A percentile compares a stretch with the other conserved stretches of the same genome.
phyloP scores from a whole-genome alignment of 192 early-diverging fungal species.

The Coemansia sp. region DNA sequence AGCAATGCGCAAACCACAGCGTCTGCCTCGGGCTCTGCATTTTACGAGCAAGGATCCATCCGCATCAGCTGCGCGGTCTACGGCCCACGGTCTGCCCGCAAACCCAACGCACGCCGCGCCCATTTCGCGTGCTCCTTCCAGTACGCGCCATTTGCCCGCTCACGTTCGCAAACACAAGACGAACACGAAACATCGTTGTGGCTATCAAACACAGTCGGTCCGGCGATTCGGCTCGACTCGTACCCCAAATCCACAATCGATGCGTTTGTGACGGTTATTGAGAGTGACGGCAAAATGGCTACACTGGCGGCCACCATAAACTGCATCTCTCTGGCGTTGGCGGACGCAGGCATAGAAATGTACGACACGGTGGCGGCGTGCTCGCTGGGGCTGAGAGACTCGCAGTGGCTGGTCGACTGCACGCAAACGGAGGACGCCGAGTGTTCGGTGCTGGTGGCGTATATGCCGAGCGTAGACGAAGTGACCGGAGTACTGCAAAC shows the following conservation, averaged over 20 bases:
- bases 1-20: slow-evolving; percentile 15
- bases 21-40: slow-evolving; percentile 51
- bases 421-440: slow-evolving; percentile 42
- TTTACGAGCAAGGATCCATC: slow-evolving; percentile 53
- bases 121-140: slow-evolving; percentile 52
- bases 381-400: slow-evolving; percentile 36
- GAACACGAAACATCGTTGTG: slow-evolving; percentile 51
- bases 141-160: slow-evolving; percentile 55
- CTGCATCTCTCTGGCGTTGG: slow-evolving; percentile 55
- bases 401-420: slow-evolving; percentile 45
- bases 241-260: slow-evolving; percentile 56
- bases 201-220: slow-evolving; percentile 47
- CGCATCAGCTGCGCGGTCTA: slow-evolving; percentile 56
- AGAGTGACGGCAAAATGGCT: slow-evolving; percentile 55
- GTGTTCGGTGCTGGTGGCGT: slow-evolving; percentile 24
- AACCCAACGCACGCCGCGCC: slow-evolving; percentile 44
- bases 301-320: slow-evolving; percentile 53
- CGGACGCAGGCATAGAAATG: slow-evolving; percentile 55
- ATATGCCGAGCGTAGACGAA: slow-evolving; percentile 53
- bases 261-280: slow-evolving; percentile 54
- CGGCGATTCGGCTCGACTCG: slow-evolving; percentile 51
- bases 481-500: slow-evolving; percentile 50
- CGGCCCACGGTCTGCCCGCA: slow-evolving; percentile 47
- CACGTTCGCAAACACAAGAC: slow-evolving; percentile 42
- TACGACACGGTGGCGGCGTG: slow-evolving; percentile 53